Evolutionary conservation across 2,329 filamentous ascomycete genomes (phyloP).

Genomic region (Fusarium sterilihyphosum): DNA sequence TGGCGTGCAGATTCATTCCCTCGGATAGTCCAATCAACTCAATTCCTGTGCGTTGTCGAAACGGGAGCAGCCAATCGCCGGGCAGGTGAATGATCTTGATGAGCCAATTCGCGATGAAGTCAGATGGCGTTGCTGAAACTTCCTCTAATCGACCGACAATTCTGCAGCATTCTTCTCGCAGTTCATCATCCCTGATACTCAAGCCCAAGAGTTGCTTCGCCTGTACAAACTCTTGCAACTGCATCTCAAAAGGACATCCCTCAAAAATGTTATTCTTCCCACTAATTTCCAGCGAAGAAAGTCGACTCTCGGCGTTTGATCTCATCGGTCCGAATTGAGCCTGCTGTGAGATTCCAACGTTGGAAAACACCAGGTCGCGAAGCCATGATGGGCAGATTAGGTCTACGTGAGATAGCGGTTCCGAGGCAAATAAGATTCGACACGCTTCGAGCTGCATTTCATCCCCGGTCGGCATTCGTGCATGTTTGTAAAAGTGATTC

Average conservation of each 20-base stretch:
- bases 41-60: conserved; percentile 31
- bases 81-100: conserved; percentile 32
- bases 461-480: conserved; percentile 19
- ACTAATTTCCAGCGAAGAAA: conserved; percentile 39
- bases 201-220: conserved; percentile 7
- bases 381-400: conserved; percentile 26
- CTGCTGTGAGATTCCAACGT: conserved; percentile 7
- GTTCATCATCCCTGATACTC: conserved; percentile 24
- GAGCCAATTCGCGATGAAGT: conserved; percentile 42
- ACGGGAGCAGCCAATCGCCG: conserved; percentile 30
- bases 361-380: conserved; percentile 33
- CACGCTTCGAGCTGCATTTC: conserved; percentile 40
- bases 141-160: conserved; percentile 35
- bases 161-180: conserved; percentile 36
- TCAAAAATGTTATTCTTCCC: conserved; percentile 46
- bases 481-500: conserved; percentile 33
- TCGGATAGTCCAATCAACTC: background rate
- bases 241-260: conserved; percentile 41
- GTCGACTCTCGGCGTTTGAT: conserved; percentile 36
- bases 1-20: conserved; percentile 3
- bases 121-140: conserved; percentile 29
- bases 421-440: conserved; percentile 23
- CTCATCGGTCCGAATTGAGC: conserved; percentile 42
- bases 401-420: background rate
- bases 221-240: conserved; percentile 33